Base-by-base conservation (phyloP, 2,329 filamentous ascomycete species). In the Paecilomyces niveus region DNA sequence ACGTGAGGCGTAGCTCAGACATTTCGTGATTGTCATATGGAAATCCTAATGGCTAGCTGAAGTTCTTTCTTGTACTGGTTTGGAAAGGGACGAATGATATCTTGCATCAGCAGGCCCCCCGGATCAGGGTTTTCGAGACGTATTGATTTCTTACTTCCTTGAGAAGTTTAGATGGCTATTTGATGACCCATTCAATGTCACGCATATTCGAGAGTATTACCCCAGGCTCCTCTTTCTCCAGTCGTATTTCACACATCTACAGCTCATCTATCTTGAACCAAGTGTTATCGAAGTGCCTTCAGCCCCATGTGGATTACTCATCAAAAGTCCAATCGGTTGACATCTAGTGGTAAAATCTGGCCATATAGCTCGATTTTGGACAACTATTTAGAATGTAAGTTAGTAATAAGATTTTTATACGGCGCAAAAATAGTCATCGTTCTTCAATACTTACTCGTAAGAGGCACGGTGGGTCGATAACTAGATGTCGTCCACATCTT, bases 1-100 rank as follows among this genome's bases (percentile, higher is more conserved):
- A 74, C 62, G 62, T 75, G 29, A 45, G 33, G 24, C 21, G 22
- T 6, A 10, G 22, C 22, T 24, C 50, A 3, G 21, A 24, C 22
- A 52, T 52, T 52, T 29, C 50, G 10, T 29, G 21, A 52, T 24
- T 52, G 10, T 52, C 6, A 52, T 45, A 45, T 13, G 15, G 5
- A 45, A 18, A 18, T 13, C 39, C 21, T 45, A 45, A 45, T 5
- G 39, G 39, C 39, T 18, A 18, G 15, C 4, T 45, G 39, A 13
- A 45, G 39, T 45, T 45, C 39, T 45, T 21, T 45, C 39, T 45
- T 21, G 18, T 45, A 45, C 39, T 45, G 39, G 39, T 2, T 45
- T 45, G 39, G 39, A 45, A 45, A 21, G 39, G 39, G 39, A 18
- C 15, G 8, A 21, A 9, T 9, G 39, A 39, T n/a, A 39, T 45